Evolutionary conservation across 257 asterid genomes (phyloP), one percentile per base, ranked within the genome.

Genomic region (Solanum bulbocastanum): DNA sequence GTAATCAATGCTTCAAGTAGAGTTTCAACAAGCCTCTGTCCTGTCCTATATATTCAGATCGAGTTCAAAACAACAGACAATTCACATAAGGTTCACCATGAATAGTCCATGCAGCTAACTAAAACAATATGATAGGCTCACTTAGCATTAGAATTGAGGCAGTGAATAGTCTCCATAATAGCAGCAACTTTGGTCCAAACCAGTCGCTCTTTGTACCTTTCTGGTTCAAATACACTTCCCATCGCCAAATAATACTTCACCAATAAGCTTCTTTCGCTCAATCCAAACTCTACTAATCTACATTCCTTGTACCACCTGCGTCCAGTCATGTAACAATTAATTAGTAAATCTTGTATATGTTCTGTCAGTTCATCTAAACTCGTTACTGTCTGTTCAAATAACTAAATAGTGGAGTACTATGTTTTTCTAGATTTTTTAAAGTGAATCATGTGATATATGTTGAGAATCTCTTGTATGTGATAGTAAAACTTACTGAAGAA

Each of bases 161-260:
- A 87, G 8, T 37, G 86, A 4, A 90, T 88, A 0, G 95, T 89
- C 76, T 93, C 90, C 52, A 96, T 84, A 83, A 96, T 83, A 15
- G 93, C 91, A 1, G 90, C 68, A 0, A 98, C 94, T 90, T 97
- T 96, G 16, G 96, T 92, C 99, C 99, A 97, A 2, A 95, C 93
- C 5, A 94, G 88, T 4, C 99, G 92, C 91, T 87, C 90, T 30
- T 62, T 87, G 3, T 95, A 90, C 66, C 91, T 91, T 66, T 94
- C 95, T 4, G 98, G 96, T 88, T 94, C 99, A 36, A 91, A 97
- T 10, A 90, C 40, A 56, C 91, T 87, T 0, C 98, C 93, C 2
- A 94, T 92, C 3, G 98, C 98, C 30, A 93, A 35, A 84, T 88
- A 91, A 83, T 94, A 96, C 0, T 88, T 88, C 10, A 75, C 23